Evolutionary conservation across 805 yeast species (phyloP), one percentile per base, ranked within the genome.

Genomic region (Starmerella asiatica): DNA sequence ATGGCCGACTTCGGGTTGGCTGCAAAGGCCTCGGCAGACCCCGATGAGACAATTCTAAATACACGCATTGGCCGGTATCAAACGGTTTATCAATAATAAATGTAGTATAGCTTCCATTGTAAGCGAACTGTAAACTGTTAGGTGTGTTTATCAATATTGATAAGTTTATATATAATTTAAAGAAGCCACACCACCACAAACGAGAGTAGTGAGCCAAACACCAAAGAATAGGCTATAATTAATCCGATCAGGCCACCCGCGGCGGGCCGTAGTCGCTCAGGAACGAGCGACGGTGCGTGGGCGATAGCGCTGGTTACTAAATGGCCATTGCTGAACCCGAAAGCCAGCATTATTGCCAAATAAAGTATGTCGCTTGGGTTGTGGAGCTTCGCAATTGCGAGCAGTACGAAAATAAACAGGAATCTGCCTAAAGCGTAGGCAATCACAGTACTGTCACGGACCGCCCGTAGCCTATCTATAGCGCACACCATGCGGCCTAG

Each of bases 241-340:
- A 86, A 73, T 1, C 84, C 75, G 33, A 94, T 77, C 56, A 86
- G 81, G 3, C 96, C 96, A 33, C 95, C 95, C 1, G 97, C 94
- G 0, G 95, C 94, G 43, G 82, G 83, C 56, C 75, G 76, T 52
- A 83, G 88, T 17, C 69, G 68, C 26, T 75, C 82, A 1, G 68
- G 66, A 24, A 72, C 78, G 38, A 66, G 69, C 15, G 67, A 63
- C 0, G 80, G 76, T 2, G 84, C 79, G 34, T 68, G 69, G 79
- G 83, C 81, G 60, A 88, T 83, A 41, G 83, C 71, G 21, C 83
- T 71, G 5, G 93, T 77, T 38, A 80, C 70, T 21, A 81, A 64
- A 50, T 85, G 94, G 2, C 98, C 98, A 54, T 82, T 85, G 4
- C 94, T 75, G 32, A 83, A 51, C 0, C 98, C 98, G 63, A 83